A percentile compares a stretch with the other conserved stretches of the same genome.
These are phyloP conservation scores for Monilinia aucupariae DNA, from an alignment of 2,329 filamentous ascomycete species.

Conservation along the genomic window DNA sequence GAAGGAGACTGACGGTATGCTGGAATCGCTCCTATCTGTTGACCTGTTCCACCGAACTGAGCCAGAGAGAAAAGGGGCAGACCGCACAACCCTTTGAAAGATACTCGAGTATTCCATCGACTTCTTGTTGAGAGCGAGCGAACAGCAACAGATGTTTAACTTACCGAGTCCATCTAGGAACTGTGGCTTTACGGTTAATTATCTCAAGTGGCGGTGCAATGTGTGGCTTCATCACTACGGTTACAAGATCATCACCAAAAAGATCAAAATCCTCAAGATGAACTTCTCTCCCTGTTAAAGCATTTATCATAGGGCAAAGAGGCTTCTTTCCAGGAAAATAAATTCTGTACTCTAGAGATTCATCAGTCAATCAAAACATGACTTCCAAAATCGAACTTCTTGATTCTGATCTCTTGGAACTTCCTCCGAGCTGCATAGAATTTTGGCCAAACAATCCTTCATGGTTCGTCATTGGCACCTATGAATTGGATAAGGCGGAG, in stretches of 20 bases:
- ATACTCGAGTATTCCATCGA: neutral
- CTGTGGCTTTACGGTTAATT: neutral
- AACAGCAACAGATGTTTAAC: neutral
- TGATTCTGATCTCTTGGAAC: conserved; percentile 43
- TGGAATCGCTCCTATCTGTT: neutral
- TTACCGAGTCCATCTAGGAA: too few relatives aligned
- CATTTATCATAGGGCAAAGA: neutral
- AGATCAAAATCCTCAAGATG: neutral
- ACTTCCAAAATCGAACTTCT: conserved; percentile 13
- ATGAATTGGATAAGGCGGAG: conserved; percentile 58
- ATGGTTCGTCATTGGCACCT: conserved; percentile 78
- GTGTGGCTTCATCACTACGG: neutral
- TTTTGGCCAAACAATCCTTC: conserved; percentile 56
- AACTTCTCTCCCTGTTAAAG: neutral
- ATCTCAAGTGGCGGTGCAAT: neutral
- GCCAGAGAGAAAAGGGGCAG: neutral
- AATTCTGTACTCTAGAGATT: neutral
- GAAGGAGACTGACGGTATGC: too few relatives aligned
- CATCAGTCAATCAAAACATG: conserved; percentile 3
- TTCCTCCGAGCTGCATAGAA: conserved; percentile 73
- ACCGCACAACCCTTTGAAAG: neutral
- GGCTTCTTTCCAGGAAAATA: neutral
- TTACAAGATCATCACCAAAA: neutral
- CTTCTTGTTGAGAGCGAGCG: neutral
- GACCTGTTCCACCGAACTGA: too few relatives aligned